Evolutionary conservation across 2,329 filamentous ascomycete genomes (phyloP), one percentile per base, ranked within the genome.

Genomic region (Thelonectria discophora): DNA sequence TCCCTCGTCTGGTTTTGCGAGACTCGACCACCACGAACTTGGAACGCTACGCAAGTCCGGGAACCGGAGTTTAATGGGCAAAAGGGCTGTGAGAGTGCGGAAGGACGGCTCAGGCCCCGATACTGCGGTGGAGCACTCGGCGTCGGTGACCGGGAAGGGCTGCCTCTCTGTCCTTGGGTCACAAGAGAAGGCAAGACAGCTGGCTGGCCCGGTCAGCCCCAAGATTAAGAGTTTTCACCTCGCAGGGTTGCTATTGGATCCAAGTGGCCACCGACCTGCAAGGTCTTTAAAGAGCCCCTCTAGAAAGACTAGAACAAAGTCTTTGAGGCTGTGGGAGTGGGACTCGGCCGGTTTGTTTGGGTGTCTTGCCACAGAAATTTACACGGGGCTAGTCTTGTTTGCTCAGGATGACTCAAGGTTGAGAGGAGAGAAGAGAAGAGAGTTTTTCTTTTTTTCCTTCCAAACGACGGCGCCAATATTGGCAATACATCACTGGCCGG

Each of bases 61-160:
- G 30, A 39, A 32, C 39, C 27, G 17, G 46, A 60, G 17, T 52
- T 65, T 24, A 24, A 45, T 55, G 45, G 45, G 21, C 8, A 20
- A 27, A 24, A n/a, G n/a, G 18, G 60, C 46, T 53, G 55, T 51
- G 17, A 39, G 46, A 51, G 46, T 37, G 52, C 54, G 46, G 45
- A 48, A 52, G 34, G 54, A 20, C 39, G 60, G 43, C 43, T 21
- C 30, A 3, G 5, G 24, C 34, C 21, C 54, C 58, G 63, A 52
- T 48, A 45, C 43, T 48, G 59, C 61, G 55, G 66, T 60, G 65
- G 65, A 59, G 55, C 45, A 46, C 18, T 51, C 48, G 12, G 46
- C 24, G 30, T 70, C 64, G 64, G 68, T 65, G 61, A 66, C 66
- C 66, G 27, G 54, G 68, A 66, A 62, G 64, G 60, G 48, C 60